These are phyloP conservation scores for Cytospora piceicola DNA, from an alignment of 2,329 filamentous ascomycete genomes.

Conservation along the genomic window DNA sequence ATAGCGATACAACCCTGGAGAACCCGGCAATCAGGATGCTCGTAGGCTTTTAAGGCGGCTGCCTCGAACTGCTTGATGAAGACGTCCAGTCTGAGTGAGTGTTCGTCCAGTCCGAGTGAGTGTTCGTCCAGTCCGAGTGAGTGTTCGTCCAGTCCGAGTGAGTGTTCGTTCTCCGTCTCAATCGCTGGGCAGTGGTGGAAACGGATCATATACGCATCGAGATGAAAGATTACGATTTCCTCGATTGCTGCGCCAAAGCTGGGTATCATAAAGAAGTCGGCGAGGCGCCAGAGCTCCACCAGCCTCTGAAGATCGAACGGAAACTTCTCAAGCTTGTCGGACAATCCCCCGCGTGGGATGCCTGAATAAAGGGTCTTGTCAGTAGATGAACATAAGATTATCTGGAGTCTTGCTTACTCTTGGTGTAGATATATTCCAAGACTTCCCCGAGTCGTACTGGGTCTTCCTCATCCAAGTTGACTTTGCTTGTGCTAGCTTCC, in stretches of 20 bases:
- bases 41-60: background rate
- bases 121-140: too few species aligned
- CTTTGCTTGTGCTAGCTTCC: background rate
- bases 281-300: background rate
- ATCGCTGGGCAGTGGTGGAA: background rate
- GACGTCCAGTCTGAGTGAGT: too few species aligned
- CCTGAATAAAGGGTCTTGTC: background rate
- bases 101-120: too few species aligned
- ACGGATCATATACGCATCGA: too few species aligned
- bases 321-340: too few species aligned
- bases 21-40: background rate
- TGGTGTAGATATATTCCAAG: background rate
- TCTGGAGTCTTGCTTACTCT: background rate
- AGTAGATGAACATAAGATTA: background rate
- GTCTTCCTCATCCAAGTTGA: background rate
- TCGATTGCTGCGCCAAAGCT: too few species aligned
- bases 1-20: background rate
- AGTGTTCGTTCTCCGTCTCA: too few species aligned
- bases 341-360: too few species aligned
- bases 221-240: too few species aligned
- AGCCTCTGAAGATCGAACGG: too few species aligned
- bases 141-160: too few species aligned
- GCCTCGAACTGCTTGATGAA: background rate
- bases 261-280: background rate
- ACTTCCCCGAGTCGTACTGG: background rate